Percentiles rank a stretch among this genome's conserved stretches.
These are phyloP conservation scores for Phytopythium litorale DNA, from an alignment of 352 stramenopile species.

Conservation along the genomic window DNA sequence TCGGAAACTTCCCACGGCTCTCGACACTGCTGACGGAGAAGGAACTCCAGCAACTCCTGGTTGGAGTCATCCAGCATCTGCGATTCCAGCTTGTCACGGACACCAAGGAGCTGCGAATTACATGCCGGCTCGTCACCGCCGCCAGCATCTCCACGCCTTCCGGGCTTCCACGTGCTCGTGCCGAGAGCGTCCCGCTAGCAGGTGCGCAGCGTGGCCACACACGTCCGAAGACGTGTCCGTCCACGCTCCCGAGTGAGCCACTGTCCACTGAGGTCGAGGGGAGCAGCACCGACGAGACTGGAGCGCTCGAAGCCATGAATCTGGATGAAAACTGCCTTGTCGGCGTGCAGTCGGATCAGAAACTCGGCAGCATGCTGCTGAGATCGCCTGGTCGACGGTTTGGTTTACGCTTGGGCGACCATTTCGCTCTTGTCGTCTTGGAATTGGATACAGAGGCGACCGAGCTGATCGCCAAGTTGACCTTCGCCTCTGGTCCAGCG, in stretches of 20 bases:
- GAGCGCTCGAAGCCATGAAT: not conserved
- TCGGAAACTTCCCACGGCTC: conserved; percentile 65
- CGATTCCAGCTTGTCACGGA: conserved; percentile 31
- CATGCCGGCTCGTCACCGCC: not conserved
- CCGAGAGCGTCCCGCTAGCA: not conserved
- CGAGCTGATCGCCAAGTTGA: not conserved
- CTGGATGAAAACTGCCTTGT: not conserved
- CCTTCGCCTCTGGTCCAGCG: not conserved
- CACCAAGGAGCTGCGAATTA: conserved; percentile 22
- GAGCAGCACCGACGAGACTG: not conserved
- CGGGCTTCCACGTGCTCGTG: not conserved
- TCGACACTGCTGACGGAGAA: conserved; percentile 56
- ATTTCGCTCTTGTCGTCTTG: not conserved
- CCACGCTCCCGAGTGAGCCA: conserved; percentile 29
- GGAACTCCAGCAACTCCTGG: conserved; percentile 52
- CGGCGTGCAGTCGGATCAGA: no score
- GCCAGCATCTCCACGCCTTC: not conserved
- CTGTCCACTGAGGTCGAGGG: not conserved
- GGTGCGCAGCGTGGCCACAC: conserved; percentile 9
- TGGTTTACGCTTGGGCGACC: not conserved
- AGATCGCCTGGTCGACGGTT: not conserved
- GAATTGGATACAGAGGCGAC: not conserved
- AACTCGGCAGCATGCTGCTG: not conserved
- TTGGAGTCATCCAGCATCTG: conserved; percentile 51
- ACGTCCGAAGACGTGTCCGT: conserved; percentile 48